A percentile compares a stretch with the other conserved stretches of the same genome.
Evolutionary conservation across 2,329 filamentous ascomycete species (phyloP).

Genomic region (Claviceps africana): DNA sequence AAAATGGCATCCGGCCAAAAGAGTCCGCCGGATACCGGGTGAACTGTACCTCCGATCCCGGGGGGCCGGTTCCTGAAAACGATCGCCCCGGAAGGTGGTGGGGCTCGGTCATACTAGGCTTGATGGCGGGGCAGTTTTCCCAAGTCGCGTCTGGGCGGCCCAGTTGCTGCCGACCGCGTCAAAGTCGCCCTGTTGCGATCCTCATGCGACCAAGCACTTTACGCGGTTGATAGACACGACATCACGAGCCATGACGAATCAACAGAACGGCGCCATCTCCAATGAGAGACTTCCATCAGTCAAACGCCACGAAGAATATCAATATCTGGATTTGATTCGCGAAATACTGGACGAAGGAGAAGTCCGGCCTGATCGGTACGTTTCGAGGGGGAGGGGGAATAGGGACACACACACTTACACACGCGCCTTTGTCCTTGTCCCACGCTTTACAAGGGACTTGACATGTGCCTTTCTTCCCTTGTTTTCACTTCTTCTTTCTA

Average conservation of each 20-base stretch:
- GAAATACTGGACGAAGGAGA: constrained; percentile 75
- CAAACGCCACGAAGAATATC: constrained; percentile 64
- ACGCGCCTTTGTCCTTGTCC: not conserved
- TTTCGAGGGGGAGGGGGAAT: not conserved
- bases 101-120: not conserved
- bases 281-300: not conserved
- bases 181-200: not conserved
- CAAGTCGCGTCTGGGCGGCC: constrained; percentile 3
- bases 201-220: constrained; percentile 1
- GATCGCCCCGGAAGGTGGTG: not conserved
- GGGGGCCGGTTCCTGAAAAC: not conserved
- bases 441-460: not conserved
- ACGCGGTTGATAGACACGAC: not conserved
- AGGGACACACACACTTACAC: not conserved
- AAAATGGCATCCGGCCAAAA: not conserved
- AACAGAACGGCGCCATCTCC: not conserved
- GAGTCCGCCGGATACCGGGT: not conserved
- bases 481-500: not conserved
- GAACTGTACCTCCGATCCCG: not conserved
- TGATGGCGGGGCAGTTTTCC: not conserved
- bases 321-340: constrained; percentile 82
- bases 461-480: not conserved
- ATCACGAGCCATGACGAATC: not conserved
- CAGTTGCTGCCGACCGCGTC: not conserved
- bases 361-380: constrained; percentile 70